Percentiles rank a stretch among this genome's conserved stretches.
Conservation (phyloP, 2,329 filamentous ascomycete species). For the Scorias spongiosa region DNA sequence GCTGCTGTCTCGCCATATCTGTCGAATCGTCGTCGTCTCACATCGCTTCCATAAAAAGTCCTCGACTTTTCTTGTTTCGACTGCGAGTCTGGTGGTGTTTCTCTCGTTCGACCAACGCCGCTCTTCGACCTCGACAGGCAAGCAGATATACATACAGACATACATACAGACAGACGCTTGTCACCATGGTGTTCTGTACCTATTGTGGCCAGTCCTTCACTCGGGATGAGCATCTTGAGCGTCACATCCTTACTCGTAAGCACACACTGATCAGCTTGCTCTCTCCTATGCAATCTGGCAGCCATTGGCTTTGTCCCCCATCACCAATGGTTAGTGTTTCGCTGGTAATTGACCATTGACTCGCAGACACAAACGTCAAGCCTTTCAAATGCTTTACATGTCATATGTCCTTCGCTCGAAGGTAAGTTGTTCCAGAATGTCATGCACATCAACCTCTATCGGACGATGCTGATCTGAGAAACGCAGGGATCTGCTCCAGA, state of each 20-base stretch:
- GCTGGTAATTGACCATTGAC: constrained; percentile 3
- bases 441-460: neutral
- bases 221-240: constrained; percentile 36
- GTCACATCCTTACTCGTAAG: constrained; percentile 38
- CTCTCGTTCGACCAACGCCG: too few species aligned
- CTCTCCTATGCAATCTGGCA: neutral
- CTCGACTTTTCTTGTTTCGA: too few species aligned
- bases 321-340: too few species aligned
- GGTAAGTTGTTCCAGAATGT: constrained; percentile 22
- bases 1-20: too few species aligned
- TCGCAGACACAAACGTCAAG: constrained; percentile 37
- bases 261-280: constrained; percentile 4
- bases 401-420: constrained; percentile 38
- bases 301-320: neutral
- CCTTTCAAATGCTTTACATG: constrained; percentile 40
- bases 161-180: too few species aligned
- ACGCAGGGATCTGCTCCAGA: constrained; percentile 34
- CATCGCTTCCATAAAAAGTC: too few species aligned
- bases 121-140: too few species aligned
- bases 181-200: constrained; percentile 37
- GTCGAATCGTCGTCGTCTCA: too few species aligned
- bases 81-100: too few species aligned
- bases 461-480: constrained; percentile 1
- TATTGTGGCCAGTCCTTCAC: constrained; percentile 40
- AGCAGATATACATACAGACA: too few species aligned